Conservation (phyloP, 2,329 filamentous ascomycete genomes). For the Diaporthe sp. region DNA sequence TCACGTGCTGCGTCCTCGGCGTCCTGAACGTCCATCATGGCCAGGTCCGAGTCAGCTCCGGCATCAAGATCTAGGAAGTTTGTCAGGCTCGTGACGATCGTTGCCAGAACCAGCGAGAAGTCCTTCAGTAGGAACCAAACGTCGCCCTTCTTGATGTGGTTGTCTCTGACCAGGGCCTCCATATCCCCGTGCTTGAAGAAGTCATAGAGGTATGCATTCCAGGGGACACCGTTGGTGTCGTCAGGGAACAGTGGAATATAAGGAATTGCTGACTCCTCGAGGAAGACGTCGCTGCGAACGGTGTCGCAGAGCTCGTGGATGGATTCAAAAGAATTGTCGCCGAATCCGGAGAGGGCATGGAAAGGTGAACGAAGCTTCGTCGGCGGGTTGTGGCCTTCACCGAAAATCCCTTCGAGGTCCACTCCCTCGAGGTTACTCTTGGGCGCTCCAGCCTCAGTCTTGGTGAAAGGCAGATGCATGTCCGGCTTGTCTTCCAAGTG, state of each 20-base stretch:
- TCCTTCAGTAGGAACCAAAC: slow-evolving; percentile 80
- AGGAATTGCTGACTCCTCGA: slow-evolving; percentile 81
- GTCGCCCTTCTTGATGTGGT: slow-evolving; percentile 75
- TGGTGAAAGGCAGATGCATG: slow-evolving; percentile 70
- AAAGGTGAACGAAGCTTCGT: slow-evolving; percentile 75
- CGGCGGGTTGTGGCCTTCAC: slow-evolving; percentile 46
- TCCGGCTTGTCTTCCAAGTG: slow-evolving; percentile 68
- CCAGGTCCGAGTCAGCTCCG: slow-evolving; percentile 55
- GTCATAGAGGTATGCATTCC: slow-evolving; percentile 80
- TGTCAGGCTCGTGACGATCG: slow-evolving; percentile 76
- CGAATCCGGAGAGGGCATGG: slow-evolving; percentile 77
- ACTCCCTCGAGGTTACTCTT: slow-evolving; percentile 36
- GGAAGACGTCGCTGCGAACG: slow-evolving; percentile 76
- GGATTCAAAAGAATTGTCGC: slow-evolving; percentile 70
- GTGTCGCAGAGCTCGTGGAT: slow-evolving; percentile 78
- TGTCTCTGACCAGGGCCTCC: slow-evolving; percentile 71
- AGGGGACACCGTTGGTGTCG: slow-evolving; percentile 60
- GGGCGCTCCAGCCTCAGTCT: slow-evolving; percentile 57
- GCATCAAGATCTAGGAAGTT: slow-evolving; percentile 67
- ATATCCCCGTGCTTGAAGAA: slow-evolving; percentile 82
- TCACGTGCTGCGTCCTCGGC: slow-evolving; percentile 49
- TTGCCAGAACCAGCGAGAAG: slow-evolving; percentile 71
- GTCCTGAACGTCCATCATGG: slow-evolving; percentile 60
- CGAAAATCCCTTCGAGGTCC: slow-evolving; percentile 41
- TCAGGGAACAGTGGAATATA: slow-evolving; percentile 73